Evolutionary conservation across 1,139 yeast species (phyloP).

Genomic region (Nematodospora anomalae): DNA sequence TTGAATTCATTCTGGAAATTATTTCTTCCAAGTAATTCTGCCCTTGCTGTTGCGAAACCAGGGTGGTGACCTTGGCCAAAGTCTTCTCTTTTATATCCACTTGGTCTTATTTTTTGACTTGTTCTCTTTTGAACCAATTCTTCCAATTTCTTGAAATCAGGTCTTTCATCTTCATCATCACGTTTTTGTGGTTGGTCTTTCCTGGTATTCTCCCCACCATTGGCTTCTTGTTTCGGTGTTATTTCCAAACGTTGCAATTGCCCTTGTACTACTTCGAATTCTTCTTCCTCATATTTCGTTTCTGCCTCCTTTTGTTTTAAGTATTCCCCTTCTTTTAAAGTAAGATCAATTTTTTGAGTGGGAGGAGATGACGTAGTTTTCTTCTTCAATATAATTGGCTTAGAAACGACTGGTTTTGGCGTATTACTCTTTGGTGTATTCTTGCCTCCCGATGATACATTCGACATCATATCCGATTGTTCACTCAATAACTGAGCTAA

Average conservation of each 20-base stretch:
- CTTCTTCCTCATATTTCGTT: slow-evolving; percentile 1
- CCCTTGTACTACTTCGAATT: slow-evolving; percentile 1
- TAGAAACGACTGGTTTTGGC: slow-evolving; percentile 29
- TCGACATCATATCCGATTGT: slow-evolving; percentile 19
- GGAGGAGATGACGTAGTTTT: slow-evolving; percentile 23
- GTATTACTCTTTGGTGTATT: slow-evolving; percentile 21
- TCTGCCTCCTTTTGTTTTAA: slow-evolving; percentile 10
- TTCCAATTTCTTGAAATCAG: slow-evolving; percentile 34
- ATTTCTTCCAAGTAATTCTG: not conserved
- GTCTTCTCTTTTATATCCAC: slow-evolving; percentile 1
- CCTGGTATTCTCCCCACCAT: not conserved
- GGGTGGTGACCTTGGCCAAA: not conserved
- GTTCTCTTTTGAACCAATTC: slow-evolving; percentile 24
- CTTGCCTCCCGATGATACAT: slow-evolving; percentile 16
- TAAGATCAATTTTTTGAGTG: slow-evolving; percentile 12
- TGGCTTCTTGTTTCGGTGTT: slow-evolving; percentile 1
- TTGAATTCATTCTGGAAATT: not conserved
- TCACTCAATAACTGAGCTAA: slow-evolving; percentile 41
- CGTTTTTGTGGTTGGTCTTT: slow-evolving; percentile 6
- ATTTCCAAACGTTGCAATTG: not conserved
- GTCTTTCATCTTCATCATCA: slow-evolving; percentile 21
- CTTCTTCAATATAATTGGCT: slow-evolving; percentile 45
- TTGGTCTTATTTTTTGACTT: not conserved
- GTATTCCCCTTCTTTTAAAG: slow-evolving; percentile 13
- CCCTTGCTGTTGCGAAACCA: not conserved